Evolutionary conservation across 345 rosid species (phyloP).

Genomic region (Brassica incana): DNA sequence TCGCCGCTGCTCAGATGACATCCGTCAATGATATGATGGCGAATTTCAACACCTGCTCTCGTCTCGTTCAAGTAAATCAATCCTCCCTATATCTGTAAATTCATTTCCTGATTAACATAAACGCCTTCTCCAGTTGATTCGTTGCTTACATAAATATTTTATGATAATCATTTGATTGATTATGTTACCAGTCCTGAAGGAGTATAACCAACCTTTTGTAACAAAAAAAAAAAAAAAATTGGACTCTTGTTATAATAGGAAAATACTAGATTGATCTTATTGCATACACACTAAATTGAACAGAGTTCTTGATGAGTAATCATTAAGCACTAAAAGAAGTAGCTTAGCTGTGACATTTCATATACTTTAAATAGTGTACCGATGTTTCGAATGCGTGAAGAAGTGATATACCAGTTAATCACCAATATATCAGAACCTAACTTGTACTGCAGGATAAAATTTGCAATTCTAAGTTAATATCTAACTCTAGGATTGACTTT

Average conservation of each 20-base stretch:
- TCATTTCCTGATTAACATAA: background rate
- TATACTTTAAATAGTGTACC: background rate
- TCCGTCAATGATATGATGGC: slow-evolving; percentile 77
- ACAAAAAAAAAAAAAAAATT: too few species aligned
- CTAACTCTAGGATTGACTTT: slow-evolving; percentile 5
- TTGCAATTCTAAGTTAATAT: background rate
- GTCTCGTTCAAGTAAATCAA: slow-evolving; percentile 68
- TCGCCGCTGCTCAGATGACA: slow-evolving; percentile 98
- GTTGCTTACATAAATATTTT: background rate
- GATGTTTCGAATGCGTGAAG: background rate
- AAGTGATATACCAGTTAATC: background rate
- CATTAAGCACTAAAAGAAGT: background rate
- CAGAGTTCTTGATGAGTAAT: background rate
- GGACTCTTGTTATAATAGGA: background rate
- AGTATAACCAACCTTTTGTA: too few species aligned
- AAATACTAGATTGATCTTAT: background rate
- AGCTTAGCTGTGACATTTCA: background rate
- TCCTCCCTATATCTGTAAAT: background rate
- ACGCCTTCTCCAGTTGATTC: background rate
- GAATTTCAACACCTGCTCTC: slow-evolving; percentile 85
- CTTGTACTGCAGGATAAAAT: background rate
- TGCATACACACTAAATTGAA: background rate
- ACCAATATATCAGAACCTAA: background rate
- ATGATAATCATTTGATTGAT: background rate
- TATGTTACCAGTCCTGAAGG: background rate